phyloP scores from a whole-genome alignment of 2,329 filamentous ascomycete genomes.

The Trichoderma sp. region DNA sequence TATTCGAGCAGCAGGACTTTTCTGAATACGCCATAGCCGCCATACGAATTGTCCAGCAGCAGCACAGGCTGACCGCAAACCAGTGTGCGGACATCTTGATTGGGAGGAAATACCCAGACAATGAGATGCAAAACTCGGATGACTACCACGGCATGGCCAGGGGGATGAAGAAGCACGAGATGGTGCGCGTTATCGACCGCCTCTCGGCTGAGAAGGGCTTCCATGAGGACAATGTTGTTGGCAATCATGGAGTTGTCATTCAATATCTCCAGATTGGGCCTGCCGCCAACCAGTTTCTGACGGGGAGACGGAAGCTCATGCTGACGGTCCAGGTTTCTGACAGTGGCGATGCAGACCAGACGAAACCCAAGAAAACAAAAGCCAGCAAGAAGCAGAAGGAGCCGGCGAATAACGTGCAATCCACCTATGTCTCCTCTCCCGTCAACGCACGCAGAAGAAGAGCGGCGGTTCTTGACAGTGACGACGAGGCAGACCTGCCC shows the following conservation, averaged over 20 bases:
- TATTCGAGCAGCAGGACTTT: constrained; percentile 75
- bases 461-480: constrained; percentile 31
- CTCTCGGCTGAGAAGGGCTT: constrained; percentile 75
- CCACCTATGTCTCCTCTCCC: constrained; percentile 57
- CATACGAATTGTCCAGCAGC: constrained; percentile 66
- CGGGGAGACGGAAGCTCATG: constrained; percentile 50
- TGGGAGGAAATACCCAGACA: constrained; percentile 65
- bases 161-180: constrained; percentile 70
- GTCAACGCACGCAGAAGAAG: constrained; percentile 42
- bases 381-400: constrained; percentile 42
- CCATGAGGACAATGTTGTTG: constrained; percentile 63
- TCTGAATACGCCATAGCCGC: constrained; percentile 72
- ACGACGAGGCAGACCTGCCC: constrained; percentile 43
- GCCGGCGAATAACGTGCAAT: constrained; percentile 46
- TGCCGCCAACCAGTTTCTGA: constrained; percentile 48
- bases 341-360: constrained; percentile 37
- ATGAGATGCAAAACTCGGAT: constrained; percentile 56
- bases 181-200: constrained; percentile 80
- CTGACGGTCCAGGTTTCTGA: constrained; percentile 47
- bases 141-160: constrained; percentile 69
- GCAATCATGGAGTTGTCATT: constrained; percentile 64
- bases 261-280: constrained; percentile 66
- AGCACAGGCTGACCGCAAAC: constrained; percentile 67
- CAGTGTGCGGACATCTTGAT: constrained; percentile 85
- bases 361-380: constrained; percentile 42